Conservation (phyloP, 495 filamentous ascomycete species). For the Lasiosphaeriaceae sp. region DNA sequence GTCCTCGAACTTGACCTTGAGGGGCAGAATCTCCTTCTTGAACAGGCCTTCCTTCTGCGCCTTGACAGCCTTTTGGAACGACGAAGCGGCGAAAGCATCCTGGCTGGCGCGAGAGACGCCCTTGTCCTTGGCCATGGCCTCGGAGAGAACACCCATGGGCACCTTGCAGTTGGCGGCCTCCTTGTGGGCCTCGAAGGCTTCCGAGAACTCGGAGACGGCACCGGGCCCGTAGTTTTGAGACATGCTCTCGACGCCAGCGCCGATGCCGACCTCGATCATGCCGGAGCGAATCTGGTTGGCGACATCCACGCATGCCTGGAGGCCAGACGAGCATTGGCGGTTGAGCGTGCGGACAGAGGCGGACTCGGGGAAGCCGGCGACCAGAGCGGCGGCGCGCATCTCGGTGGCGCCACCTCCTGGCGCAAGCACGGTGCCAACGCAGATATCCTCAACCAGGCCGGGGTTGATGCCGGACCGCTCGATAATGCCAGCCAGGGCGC, state of each 20-base stretch:
- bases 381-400: constrained; percentile 87
- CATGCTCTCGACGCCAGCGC: constrained; percentile 98
- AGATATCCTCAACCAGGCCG: constrained; percentile 79
- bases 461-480: constrained; percentile 84
- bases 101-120: constrained; percentile 67
- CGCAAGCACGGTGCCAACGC: constrained; percentile 85
- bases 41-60: constrained; percentile 89
- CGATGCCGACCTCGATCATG: constrained; percentile 95
- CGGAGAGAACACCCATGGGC: constrained; percentile 91
- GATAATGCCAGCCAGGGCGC: constrained; percentile 76
- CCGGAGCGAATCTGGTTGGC: constrained; percentile 83
- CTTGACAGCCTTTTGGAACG: constrained; percentile 82
- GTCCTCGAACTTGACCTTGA: constrained; percentile 80
- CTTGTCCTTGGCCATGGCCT: constrained; percentile 88
- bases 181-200: constrained; percentile 77
- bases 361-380: constrained; percentile 83
- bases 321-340: constrained; percentile 83
- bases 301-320: constrained; percentile 89
- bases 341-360: constrained; percentile 82
- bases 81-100: constrained; percentile 83
- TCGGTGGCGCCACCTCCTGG: constrained; percentile 95
- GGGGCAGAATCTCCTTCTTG: constrained; percentile 84
- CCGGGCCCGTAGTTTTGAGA: constrained; percentile 83
- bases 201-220: constrained; percentile 91
- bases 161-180: constrained; percentile 96